These are phyloP conservation scores for Actinidia chinensis DNA, from an alignment of 179 eudicot genomes.

Conservation along the genomic window DNA sequence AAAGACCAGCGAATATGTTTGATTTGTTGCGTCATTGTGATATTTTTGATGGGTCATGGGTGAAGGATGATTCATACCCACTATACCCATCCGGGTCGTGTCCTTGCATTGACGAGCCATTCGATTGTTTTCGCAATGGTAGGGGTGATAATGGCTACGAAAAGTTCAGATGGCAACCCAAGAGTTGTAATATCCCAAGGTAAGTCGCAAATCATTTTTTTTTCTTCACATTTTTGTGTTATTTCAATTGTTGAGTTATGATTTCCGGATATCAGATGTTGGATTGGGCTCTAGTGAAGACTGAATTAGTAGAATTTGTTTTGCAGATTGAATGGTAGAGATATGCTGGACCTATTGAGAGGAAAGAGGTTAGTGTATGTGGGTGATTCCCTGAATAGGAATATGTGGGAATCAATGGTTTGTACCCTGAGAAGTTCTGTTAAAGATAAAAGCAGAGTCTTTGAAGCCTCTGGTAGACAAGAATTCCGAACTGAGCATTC, in stretches of 20 bases:
- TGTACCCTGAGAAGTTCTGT: conserved; percentile 67
- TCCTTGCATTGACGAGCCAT: conserved; percentile 63
- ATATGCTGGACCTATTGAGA: conserved; percentile 66
- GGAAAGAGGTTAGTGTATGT: conserved; percentile 78
- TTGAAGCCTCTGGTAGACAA: conserved; percentile 63
- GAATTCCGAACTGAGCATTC: conserved; percentile 56
- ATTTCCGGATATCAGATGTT: background rate
- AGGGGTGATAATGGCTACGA: conserved; percentile 61
- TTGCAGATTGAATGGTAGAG: conserved; percentile 60
- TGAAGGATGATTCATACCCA: conserved; percentile 60
- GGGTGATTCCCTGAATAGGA: conserved; percentile 89
- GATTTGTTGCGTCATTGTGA: conserved; percentile 42
- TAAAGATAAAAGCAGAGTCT: conserved; percentile 55
- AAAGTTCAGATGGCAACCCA: conserved; percentile 69
- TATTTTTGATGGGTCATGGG: conserved; percentile 71
- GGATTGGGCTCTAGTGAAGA: background rate
- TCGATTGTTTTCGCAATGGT: conserved; percentile 56
- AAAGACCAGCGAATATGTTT: conserved; percentile 25
- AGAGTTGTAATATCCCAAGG: conserved; percentile 66
- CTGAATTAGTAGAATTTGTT: background rate
- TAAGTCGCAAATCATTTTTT: conserved; percentile 12
- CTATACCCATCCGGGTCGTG: conserved; percentile 63
- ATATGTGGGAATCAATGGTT: conserved; percentile 94
- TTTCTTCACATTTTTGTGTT: background rate
- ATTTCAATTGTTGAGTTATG: background rate